These are phyloP conservation scores for Tilletia caries DNA, from an alignment of 1,284 basidiomycete genomes.

Conservation along the genomic window DNA sequence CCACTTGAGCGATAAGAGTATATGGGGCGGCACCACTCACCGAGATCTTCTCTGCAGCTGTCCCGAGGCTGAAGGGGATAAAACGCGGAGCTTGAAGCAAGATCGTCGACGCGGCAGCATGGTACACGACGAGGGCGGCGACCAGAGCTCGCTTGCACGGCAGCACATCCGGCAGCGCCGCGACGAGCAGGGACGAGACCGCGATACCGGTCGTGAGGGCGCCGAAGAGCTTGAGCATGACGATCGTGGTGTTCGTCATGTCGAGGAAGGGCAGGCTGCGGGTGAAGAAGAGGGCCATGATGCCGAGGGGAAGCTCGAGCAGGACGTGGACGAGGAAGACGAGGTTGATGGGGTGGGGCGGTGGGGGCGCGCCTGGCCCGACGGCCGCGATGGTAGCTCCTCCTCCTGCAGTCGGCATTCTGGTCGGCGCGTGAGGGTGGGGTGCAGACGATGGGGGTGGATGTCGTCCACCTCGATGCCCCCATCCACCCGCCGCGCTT, in stretches of 20 bases:
- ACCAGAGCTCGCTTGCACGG: slow-evolving; percentile 78
- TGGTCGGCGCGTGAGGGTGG: not conserved
- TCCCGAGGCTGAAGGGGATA: slow-evolving; percentile 69
- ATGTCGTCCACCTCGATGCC: not conserved
- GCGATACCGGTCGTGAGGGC: slow-evolving; percentile 22
- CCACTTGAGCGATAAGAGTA: too few species aligned
- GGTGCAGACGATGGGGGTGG: not conserved
- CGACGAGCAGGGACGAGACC: slow-evolving; percentile 28
- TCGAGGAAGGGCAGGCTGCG: slow-evolving; percentile 67
- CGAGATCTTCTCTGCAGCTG: slow-evolving; percentile 60
- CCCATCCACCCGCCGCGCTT: too few species aligned
- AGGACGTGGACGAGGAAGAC: slow-evolving; percentile 73
- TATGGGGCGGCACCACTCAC: slow-evolving; percentile 7
- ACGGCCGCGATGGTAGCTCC: not conserved
- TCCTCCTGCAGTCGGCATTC: slow-evolving; percentile 5
- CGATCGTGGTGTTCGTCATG: slow-evolving; percentile 72
- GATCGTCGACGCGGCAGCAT: slow-evolving; percentile 69
- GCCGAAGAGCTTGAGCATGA: slow-evolving; percentile 63
- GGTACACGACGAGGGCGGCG: slow-evolving; percentile 71
- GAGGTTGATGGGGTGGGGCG: slow-evolving; percentile 22
- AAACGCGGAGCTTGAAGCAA: slow-evolving; percentile 73
- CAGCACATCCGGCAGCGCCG: slow-evolving; percentile 64
- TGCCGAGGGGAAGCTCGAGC: slow-evolving; percentile 69
- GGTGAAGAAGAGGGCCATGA: slow-evolving; percentile 70
- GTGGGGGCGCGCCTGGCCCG: slow-evolving; percentile 3